Conservation (phyloP, 176 grass and related monocot genomes). For the Aegilops sharonensis region DNA sequence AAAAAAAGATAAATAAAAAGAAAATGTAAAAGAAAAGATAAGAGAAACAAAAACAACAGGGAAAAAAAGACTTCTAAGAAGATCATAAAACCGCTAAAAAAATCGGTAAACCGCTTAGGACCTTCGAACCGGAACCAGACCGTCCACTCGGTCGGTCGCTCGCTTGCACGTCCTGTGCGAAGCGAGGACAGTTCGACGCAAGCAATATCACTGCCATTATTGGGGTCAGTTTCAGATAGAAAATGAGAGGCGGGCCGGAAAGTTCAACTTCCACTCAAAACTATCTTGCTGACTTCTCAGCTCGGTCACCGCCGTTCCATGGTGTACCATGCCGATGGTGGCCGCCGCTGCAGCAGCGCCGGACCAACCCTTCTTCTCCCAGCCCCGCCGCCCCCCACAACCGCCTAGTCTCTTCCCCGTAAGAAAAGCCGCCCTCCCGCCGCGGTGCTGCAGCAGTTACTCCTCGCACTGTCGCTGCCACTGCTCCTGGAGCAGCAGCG, state of each 20-base stretch:
- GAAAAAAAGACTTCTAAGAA: too few species aligned
- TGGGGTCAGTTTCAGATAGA: constrained; percentile 26
- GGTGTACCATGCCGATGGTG: constrained; percentile 52
- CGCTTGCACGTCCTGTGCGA: too few species aligned
- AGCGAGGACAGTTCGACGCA: too few species aligned
- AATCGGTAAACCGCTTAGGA: too few species aligned
- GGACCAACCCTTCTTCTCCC: constrained; percentile 26
- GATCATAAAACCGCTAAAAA: too few species aligned
- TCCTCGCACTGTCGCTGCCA: not conserved
- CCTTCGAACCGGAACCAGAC: too few species aligned
- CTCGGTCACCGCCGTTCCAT: constrained; percentile 28
- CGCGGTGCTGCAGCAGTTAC: not conserved
- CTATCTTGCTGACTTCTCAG: not conserved
- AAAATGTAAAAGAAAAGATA: too few species aligned
- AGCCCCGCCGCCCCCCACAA: not conserved
- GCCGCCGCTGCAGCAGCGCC: constrained; percentile 22
- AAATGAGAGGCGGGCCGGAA: constrained; percentile 30
- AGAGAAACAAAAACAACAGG: too few species aligned
- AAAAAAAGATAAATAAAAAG: too few species aligned
- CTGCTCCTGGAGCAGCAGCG: constrained; percentile 31
- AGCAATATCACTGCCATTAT: not conserved
- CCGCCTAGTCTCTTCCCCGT: not conserved
- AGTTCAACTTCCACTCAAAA: not conserved
- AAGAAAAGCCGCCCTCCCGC: not conserved
- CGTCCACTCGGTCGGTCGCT: too few species aligned